phyloP scores from a whole-genome alignment of 257 asterid species.

The Thymus mandschuricus region DNA sequence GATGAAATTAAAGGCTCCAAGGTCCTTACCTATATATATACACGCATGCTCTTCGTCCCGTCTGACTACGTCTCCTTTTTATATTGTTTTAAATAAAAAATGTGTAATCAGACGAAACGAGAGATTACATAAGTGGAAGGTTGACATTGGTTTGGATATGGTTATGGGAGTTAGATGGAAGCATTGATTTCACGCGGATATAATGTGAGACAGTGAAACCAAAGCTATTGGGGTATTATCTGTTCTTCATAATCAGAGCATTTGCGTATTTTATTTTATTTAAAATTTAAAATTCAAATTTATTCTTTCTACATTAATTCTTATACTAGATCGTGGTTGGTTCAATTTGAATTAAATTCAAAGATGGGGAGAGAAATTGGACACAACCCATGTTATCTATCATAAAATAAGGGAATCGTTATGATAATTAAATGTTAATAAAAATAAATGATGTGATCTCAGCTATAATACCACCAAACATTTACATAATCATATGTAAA shows the following conservation, averaged over 20 bases:
- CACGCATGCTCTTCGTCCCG: too few relatives aligned
- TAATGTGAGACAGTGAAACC: slow-evolving; percentile 24
- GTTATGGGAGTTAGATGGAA: slow-evolving; percentile 42
- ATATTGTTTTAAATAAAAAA: too few relatives aligned
- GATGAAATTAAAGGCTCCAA: slow-evolving; percentile 36
- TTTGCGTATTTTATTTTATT: neutral
- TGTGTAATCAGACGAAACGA: neutral
- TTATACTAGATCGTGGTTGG: neutral
- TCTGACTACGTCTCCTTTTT: too few relatives aligned
- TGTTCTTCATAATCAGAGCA: slow-evolving; percentile 17
- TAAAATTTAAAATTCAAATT: neutral
- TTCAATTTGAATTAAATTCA: neutral
- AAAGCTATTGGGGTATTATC: neutral
- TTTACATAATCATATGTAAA: too few relatives aligned
- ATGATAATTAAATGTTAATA: too few relatives aligned
- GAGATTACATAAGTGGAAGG: slow-evolving; percentile 10
- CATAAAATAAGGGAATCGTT: too few relatives aligned
- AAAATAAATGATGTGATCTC: too few relatives aligned
- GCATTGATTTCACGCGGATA: slow-evolving; percentile 64
- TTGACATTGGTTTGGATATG: slow-evolving; percentile 18
- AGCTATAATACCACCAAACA: too few relatives aligned
- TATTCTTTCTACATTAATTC: too few relatives aligned
- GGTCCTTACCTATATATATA: neutral
- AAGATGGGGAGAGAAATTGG: neutral
- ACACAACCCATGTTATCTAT: neutral